Evolutionary conservation across 179 eudicot species (phyloP), one percentile per base, ranked within the genome.

Genomic region (Pouteria campechiana): DNA sequence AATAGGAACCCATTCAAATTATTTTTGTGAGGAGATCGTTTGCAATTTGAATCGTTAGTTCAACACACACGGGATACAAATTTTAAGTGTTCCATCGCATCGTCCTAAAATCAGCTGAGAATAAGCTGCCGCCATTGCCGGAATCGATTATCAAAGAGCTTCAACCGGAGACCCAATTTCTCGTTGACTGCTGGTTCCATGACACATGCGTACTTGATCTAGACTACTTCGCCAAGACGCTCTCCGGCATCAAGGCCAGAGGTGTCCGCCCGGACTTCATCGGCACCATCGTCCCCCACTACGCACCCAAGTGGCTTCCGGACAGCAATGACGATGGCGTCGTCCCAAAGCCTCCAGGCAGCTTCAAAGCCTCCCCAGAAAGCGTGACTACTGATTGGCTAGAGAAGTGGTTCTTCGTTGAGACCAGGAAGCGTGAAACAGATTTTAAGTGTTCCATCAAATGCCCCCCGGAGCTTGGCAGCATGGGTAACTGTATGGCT

Each of bases 291-390:
- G 84, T 84, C 30, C 71, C 80, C 27, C 84, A 88, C 48, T 78
- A 84, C 32, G 92, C 95, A 7, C 63, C 80, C 9, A 84, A 75
- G 32, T 84, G 78, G 81, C 92, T 89, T 12, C 93, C 97, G 1
- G 97, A 89, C 41, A 74, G 84, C 7, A 39, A 69, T 23, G 19
- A 12, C 17, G 44, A 44, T 3, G 30, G 30, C 0, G 13, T 34
- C 16, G 29, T 31, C 10, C n/a, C n/a, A n/a, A 21, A 41, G 13
- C 5, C 22, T n/a, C 5, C 6, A 17, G 25, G 24, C 16, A 12
- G 44, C 7, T 50, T 20, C 0, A 25, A 25, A 6, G 44, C 31
- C 7, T 39, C 66, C 1, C 70, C 75, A 0, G 51, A 71, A 28
- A 67, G 74, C 10, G 56, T 43, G 25, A 83, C 77, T 0, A 34